phyloP scores from a whole-genome alignment of 768 basidiomycete genomes.

The Wakefieldia striispora region DNA sequence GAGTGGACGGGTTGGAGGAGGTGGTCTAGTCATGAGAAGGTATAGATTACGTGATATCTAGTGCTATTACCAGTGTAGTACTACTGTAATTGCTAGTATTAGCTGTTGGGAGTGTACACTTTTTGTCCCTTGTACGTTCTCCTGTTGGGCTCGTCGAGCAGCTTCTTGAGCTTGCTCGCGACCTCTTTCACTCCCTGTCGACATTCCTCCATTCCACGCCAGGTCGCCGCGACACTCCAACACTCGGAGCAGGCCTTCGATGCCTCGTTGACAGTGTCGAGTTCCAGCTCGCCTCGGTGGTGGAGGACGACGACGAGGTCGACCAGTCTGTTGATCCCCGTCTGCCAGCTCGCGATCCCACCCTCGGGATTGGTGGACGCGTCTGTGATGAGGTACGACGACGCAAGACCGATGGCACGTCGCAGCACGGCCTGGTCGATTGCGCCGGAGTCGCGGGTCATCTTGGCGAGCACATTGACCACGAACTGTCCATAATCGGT shows the following conservation, averaged over 20 bases:
- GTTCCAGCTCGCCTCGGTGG: constrained; percentile 60
- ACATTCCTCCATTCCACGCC: constrained; percentile 65
- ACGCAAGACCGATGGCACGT: constrained; percentile 64
- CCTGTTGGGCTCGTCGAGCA: constrained; percentile 36
- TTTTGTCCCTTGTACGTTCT: constrained; percentile 33
- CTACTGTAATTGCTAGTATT: not conserved
- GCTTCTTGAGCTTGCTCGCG: constrained; percentile 56
- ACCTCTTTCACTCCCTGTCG: constrained; percentile 59
- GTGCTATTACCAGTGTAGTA: no score
- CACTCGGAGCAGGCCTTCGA: constrained; percentile 68
- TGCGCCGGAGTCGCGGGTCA: constrained; percentile 41
- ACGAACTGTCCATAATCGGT: constrained; percentile 67
- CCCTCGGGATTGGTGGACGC: constrained; percentile 55
- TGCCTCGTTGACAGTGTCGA: constrained; percentile 73
- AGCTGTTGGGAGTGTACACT: constrained; percentile 29
- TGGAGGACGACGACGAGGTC: constrained; percentile 76
- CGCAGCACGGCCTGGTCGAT: constrained; percentile 65
- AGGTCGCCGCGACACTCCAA: constrained; percentile 70
- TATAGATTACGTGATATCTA: constrained; percentile 17
- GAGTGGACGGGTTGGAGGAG: constrained; percentile 5
- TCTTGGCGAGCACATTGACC: constrained; percentile 49
- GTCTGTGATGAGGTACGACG: constrained; percentile 79
- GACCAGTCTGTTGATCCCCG: constrained; percentile 65
- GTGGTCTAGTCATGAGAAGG: not conserved
- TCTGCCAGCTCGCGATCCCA: constrained; percentile 62